Base-by-base conservation (phyloP, 1,139 yeast species). In the Saccharomyces hybrid region DNA sequence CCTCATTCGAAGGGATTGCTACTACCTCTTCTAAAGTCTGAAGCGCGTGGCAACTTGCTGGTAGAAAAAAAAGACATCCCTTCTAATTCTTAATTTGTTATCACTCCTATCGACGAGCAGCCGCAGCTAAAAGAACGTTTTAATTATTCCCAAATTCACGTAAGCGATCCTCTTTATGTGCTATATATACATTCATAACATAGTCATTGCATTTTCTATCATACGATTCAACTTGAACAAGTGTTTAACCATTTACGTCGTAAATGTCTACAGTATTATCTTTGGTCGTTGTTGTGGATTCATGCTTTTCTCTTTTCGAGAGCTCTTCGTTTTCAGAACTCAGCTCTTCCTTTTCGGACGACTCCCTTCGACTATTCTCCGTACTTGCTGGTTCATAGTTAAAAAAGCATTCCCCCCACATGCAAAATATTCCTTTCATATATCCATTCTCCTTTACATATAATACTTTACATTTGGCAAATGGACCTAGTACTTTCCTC, bases 401-500 rank as follows among this genome's bases (percentile, higher is more conserved):
- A 23, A 62, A 62, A 26, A 68, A 57, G 31, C 64, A 57, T 31
- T 72, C 73, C 0, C 89, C 90, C 81, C 85, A 83, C 52, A 83
- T 75, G 32, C 81, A 86, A 26, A 81, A 58, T 6, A 84, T 67
- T 0, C 88, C 91, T 57, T 82, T 79, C 25, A 74, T 63, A 50
- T 74, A 74, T 0, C 78, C 82, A 6, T 73, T 69, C 11, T 70
- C 69, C 49, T 73, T 71, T 5, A 79, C 70, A 56, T 77, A 75
- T 1, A 84, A 64, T 2, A 83, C 76, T 53, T 85, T 72, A 46
- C 84, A 76, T 50, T 69, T 72, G 4, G 73, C 78, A 0, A 67
- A 67, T 0, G 68, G 62, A 0, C 86, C 87, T 56, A 76, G 74
- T 1, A 82, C 64, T 26, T 70, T 70, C 30, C 68, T 64, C 0